Base-by-base conservation (phyloP, 768 basidiomycete species). In the Auricularia auricula-judae region DNA sequence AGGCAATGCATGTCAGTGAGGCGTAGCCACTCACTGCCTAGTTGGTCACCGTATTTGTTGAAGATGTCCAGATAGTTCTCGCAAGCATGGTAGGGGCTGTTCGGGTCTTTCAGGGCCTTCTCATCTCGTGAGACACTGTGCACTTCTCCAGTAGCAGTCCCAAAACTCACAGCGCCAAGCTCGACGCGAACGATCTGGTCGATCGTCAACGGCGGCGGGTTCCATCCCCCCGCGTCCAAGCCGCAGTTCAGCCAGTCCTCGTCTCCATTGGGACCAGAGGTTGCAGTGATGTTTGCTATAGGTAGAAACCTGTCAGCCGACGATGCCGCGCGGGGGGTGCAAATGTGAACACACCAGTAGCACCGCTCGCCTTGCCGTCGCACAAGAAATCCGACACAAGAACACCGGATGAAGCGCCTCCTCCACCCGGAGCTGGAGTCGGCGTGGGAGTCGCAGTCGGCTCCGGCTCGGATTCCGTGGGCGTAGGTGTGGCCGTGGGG, bases 231-330 rank as follows among this genome's bases (percentile, higher is more conserved):
- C 36, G 68, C 71, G 51, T 65, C 65, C 63, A 93, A 72, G 53
- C 89, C 91, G 70, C 91, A 93, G 76, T 89, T 91, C 68, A 93
- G 73, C 82, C 86, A 93, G 63, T 83, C 77, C 60, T 89, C 67
- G 36, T 68, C 62, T 39, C 75, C 84, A 70, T 78, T 74, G 21
- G 74, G 73, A 11, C 23, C 21, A 59, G 23, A 14, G 2, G 23
- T 14, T 8, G 23, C n/a, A 10, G 0, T 18, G 4, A 54, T 54
- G 11, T 54, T 18, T 0, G 53, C 53, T n/a, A 18, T 0, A n/a
- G 0, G 29, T 29, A 29, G 0, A 0, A 29, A 29, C 0, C 29
- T 29, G 0, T 29, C 29, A 29, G 29, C 0, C 29, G 2, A 29
- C 29, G 29, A 29, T 2, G 23, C 29, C 29, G 29, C 29, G 29